These are phyloP conservation scores for Capsicum chinense DNA, from an alignment of 257 asterid species.

Conservation along the genomic window DNA sequence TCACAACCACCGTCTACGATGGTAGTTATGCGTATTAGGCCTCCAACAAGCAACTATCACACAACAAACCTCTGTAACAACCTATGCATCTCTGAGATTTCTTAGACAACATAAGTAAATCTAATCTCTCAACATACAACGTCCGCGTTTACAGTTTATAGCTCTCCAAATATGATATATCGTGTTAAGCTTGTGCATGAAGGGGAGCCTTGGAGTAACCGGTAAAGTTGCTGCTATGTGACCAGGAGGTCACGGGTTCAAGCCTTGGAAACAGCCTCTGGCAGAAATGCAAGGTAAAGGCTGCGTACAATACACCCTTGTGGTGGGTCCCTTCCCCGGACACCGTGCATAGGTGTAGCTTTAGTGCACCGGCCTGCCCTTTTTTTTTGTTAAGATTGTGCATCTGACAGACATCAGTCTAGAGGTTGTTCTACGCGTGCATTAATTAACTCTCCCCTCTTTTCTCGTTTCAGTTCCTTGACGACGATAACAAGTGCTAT, in stretches of 20 bases:
- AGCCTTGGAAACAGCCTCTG: too few species aligned
- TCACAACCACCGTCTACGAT: neutral
- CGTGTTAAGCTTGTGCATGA: neutral
- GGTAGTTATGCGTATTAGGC: neutral
- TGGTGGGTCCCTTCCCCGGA: too few species aligned
- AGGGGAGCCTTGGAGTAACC: too few species aligned
- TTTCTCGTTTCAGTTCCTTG: constrained; percentile 55
- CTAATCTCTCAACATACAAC: neutral
- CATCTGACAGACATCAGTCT: neutral
- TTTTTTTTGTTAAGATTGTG: neutral
- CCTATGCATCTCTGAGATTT: neutral
- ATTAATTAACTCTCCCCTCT: neutral
- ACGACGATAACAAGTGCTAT: constrained; percentile 71
- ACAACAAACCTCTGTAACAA: neutral
- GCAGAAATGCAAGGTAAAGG: too few species aligned
- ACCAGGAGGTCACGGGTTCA: too few species aligned
- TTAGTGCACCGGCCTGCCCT: too few species aligned
- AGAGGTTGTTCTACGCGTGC: neutral
- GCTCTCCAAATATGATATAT: neutral
- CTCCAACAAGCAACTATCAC: neutral
- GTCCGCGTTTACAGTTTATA: neutral
- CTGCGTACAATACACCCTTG: too few species aligned
- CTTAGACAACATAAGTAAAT: neutral
- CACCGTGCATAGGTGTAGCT: too few species aligned
- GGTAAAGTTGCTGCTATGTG: too few species aligned